Evolutionary conservation across 176 grass and related monocot species (phyloP), one percentile per base, ranked within the genome.

Genomic region (Areca catechu): DNA sequence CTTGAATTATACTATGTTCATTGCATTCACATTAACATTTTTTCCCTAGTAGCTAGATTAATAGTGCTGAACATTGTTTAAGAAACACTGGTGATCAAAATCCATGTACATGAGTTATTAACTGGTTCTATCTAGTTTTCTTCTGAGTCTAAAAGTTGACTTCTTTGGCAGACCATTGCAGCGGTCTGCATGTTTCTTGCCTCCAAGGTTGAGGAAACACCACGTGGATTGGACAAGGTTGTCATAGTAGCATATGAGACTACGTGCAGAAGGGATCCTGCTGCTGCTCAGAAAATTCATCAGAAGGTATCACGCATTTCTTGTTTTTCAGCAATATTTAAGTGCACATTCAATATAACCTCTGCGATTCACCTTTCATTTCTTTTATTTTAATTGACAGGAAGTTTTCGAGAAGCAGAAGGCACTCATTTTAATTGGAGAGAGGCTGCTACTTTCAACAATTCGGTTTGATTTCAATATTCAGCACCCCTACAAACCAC

Each of bases 401-500:
- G 77, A 63, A 54, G 17, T 81, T 66, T 60, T 78, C 56, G 74
- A 71, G 37, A 89, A 81, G 73, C 86, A 77, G 54, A 84, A 84
- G 51, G 52, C 53, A 3, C 53, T 84, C 53, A 78, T 85, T 71
- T 71, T 89, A 53, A 56, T 61, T 12, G 81, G 86, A 62, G 86
- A 89, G 49, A 80, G 77, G 51, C 57, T 89, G 18, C 53, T 89
- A 53, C 86, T 89, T 21, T 71, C 81, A 51, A 89, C 81, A 21
- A 68, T 89, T 49, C 30, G 81, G 54, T 85, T 84, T 84, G 86
- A 89, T 81, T 81, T 89, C 61, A 85, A 78, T 58, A 70, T 89
- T 54, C 77, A 68, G 1, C 86, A 85, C 71, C 77, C 81, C 22
- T 89, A 85, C 25, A 76, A 78, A 30, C 81, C 81, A 49, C 69